Conservation (phyloP, 768 basidiomycete genomes). For the Phylloporus sp. region DNA sequence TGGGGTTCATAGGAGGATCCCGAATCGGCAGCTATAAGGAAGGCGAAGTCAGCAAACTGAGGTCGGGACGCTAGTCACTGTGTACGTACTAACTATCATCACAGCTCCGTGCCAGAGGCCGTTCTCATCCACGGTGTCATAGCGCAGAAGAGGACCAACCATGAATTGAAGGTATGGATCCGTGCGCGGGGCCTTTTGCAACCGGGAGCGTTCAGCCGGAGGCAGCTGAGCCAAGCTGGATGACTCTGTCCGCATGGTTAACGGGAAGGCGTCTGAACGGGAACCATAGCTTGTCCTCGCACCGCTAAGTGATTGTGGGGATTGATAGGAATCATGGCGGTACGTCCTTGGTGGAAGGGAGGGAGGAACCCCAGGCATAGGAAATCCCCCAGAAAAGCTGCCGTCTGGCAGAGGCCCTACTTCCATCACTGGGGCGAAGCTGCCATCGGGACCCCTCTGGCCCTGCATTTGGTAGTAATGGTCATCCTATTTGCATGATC, state of each 20-base stretch:
- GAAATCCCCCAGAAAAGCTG: conserved; percentile 53
- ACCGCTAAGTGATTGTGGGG: conserved; percentile 12
- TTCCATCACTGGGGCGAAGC: conserved; percentile 51
- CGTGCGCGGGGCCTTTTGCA: conserved; percentile 59
- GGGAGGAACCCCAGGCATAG: conserved; percentile 34
- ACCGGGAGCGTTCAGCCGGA: conserved; percentile 62
- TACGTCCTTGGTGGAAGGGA: conserved; percentile 42
- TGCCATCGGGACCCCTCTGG: conserved; percentile 45
- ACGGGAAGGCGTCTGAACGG: conserved; percentile 1
- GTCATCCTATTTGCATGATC: conserved; percentile 30
- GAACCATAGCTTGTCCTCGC: conserved; percentile 29
- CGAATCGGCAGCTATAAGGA: conserved; percentile 60
- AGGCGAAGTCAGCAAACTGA: neutral
- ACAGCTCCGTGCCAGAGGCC: conserved; percentile 86
- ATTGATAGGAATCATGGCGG: conserved; percentile 1
- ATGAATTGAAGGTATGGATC: conserved; percentile 82
- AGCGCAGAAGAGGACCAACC: conserved; percentile 87
- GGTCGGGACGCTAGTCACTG: neutral
- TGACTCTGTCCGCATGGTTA: conserved; percentile 8
- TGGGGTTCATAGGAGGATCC: conserved; percentile 75
- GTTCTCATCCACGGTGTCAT: conserved; percentile 77
- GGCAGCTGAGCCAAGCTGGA: conserved; percentile 46
- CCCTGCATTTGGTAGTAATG: conserved; percentile 22
- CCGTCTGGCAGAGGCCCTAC: conserved; percentile 56
- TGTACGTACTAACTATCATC: conserved; percentile 78